Evolutionary conservation across 2,329 filamentous ascomycete genomes (phyloP), one percentile per base, ranked within the genome.

Genomic region (Beauveria scarabaeidicola): DNA sequence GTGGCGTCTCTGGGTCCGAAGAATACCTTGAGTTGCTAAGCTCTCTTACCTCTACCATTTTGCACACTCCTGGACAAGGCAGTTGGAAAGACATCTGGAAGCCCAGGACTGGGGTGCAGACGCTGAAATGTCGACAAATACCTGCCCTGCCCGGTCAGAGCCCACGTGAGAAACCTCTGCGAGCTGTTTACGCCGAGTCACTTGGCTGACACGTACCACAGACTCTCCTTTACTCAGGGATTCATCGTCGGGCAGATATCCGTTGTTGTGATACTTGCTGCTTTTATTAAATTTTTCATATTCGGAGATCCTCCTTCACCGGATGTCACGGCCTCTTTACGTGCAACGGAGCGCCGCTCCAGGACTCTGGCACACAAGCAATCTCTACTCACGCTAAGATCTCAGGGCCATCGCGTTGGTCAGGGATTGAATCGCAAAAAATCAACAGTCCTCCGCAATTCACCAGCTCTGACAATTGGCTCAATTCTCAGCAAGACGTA

Each of bases 221-320:
- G 90, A 44, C 79, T 94, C 66, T 94, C 91, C 40, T 97, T 97
- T 73, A 96, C 91, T 0, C 91, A 96, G 72, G 94, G 94, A 29
- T 88, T 99, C 66, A 85, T 99, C 52, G 81, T 97, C 36, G 94
- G 94, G 53, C 94, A 99, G 73, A 81, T 99, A 55, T 96, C 91
- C 2, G 89, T 99, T 50, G 90, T 96, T 15, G 78, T 97, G 25
- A 81, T 99, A 43, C 85, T 99, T 63, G 92, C 91, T 64, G 90
- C 89, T 66, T 97, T 99, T 75, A 97, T 99, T 74, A 96, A 96
- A 72, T 99, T 97, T 83, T 99, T 99, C 82, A 97, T 99, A 70
- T 97, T 99, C 70, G 94, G 94, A 67, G 94, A 97, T 70, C 86
- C 91, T 5, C 91, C 91, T 1, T 91, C 89, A 1, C 81, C 91